Evolutionary conservation across 768 basidiomycete genomes (phyloP).

Genomic region (Lactarius hatsudake): DNA sequence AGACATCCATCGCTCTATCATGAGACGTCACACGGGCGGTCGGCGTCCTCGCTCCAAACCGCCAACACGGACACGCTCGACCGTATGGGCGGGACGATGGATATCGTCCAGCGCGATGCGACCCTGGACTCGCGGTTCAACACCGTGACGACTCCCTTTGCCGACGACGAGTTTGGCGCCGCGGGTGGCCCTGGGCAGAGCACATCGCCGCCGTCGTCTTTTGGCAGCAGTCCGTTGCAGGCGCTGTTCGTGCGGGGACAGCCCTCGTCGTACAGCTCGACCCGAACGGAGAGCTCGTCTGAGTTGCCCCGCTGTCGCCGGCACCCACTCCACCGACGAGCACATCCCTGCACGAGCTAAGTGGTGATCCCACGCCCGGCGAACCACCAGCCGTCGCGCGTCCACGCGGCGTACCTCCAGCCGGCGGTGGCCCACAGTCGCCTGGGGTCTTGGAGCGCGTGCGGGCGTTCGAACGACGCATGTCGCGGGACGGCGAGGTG

Average conservation of each 20-base stretch:
- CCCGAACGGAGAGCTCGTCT: constrained; percentile 4
- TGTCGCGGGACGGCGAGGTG: constrained; percentile 46
- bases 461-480: constrained; percentile 54
- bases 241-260: constrained; percentile 14
- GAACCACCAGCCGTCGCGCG: not conserved
- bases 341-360: not conserved
- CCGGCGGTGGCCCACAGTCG: not conserved
- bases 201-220: not conserved
- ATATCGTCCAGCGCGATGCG: constrained; percentile 55
- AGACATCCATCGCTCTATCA: constrained; percentile 27
- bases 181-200: not conserved
- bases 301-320: not conserved
- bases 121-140: constrained; percentile 22
- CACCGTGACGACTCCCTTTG: not conserved
- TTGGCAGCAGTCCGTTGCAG: not conserved
- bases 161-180: constrained; percentile 17
- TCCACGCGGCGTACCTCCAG: not conserved
- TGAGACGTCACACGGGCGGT: constrained; percentile 34
- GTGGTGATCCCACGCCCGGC: not conserved
- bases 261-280: constrained; percentile 14
- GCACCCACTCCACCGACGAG: not conserved
- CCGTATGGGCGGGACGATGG: constrained; percentile 60
- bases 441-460: constrained; percentile 49
- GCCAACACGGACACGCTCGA: constrained; percentile 70
- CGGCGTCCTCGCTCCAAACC: constrained; percentile 53